These are phyloP conservation scores for Vitis riparia DNA, from an alignment of 164 flowering plant species.

Conservation along the genomic window DNA sequence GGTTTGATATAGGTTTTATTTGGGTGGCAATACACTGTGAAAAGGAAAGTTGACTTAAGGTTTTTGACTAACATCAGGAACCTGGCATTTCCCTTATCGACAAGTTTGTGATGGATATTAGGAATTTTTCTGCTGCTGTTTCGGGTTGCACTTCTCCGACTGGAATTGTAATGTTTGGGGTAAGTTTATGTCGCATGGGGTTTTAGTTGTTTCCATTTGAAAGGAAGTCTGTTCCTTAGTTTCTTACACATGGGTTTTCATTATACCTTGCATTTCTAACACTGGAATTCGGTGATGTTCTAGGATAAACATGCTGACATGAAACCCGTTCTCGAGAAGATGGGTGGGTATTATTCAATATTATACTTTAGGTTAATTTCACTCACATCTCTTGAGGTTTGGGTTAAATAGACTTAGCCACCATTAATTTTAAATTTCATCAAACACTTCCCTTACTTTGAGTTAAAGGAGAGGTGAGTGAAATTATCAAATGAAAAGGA, in stretches of 20 bases:
- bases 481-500: too few species aligned
- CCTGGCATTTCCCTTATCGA: slow-evolving; percentile 24
- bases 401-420: too few species aligned
- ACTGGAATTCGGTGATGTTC: slow-evolving; percentile 1
- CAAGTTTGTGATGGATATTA: slow-evolving; percentile 54
- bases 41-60: slow-evolving; percentile 2
- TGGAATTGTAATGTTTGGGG: slow-evolving; percentile 64
- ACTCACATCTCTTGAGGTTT: not conserved
- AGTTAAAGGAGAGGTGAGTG: too few species aligned
- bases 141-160: slow-evolving; percentile 52
- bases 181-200: slow-evolving; percentile 20
- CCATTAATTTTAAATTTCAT: too few species aligned
- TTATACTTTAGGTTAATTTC: not conserved
- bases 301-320: slow-evolving; percentile 41
- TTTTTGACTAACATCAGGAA: slow-evolving; percentile 21
- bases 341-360: slow-evolving; percentile 45
- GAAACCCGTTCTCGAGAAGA: slow-evolving; percentile 42
- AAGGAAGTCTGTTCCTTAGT: not conserved
- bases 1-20: too few species aligned
- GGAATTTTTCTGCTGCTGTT: slow-evolving; percentile 38
- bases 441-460: too few species aligned
- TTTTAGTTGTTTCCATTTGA: not conserved
- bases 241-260: not conserved
- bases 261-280: slow-evolving; percentile 5
- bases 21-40: too few species aligned